Base-by-base conservation (phyloP, 1,139 yeast species). In the Pneumocystis carinii region DNA sequence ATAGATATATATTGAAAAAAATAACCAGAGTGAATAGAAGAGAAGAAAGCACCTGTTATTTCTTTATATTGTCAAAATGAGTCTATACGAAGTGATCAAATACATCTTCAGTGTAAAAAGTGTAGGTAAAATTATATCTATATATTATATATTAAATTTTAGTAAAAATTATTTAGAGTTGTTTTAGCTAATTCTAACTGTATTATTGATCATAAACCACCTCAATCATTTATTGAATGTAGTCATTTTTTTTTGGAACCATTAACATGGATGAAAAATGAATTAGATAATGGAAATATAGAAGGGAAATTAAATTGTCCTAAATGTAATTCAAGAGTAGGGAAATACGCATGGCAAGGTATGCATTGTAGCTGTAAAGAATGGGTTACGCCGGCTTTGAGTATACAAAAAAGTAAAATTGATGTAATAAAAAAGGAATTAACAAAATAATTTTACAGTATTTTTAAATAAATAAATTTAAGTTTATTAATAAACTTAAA, bases 291-390 rank as follows among this genome's bases (percentile, higher is more conserved):
- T 66, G 84, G 84, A 62, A 85, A 84, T 63, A 71, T 92, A 7
- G 97, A 90, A 72, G 98, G 98, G 1, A 87, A 86, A 70, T 83
- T 92, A 61, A 72, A 76, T 27, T 92, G 99, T 73, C 94, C 95
- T 2, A 86, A 85, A 70, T 92, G 99, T 75, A 76, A 78, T 4
- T 78, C 87, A n/a, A 77, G 77, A 64, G 69, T 78, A 12, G 98
- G 98, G 5, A 90, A 90, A 0, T 92, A 90, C 72, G 83, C 86
- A 67, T 92, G 99, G 99, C 87, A 85, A 71, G 99, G 99, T 0
- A 83, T 90, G 4, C 78, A 95, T 68, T 92, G 99, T 72, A 84
- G 95, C 64, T 92, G 99, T 75, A 97, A 97, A 1, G 83, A 83
- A 69, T 92, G 99, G 99, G 85, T 92, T 78, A 81, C 89, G 5